Percentiles rank a stretch among this genome's conserved stretches.
These are phyloP conservation scores for Pyrenophora graminea DNA, from an alignment of 2,329 filamentous ascomycete species.

Conservation along the genomic window DNA sequence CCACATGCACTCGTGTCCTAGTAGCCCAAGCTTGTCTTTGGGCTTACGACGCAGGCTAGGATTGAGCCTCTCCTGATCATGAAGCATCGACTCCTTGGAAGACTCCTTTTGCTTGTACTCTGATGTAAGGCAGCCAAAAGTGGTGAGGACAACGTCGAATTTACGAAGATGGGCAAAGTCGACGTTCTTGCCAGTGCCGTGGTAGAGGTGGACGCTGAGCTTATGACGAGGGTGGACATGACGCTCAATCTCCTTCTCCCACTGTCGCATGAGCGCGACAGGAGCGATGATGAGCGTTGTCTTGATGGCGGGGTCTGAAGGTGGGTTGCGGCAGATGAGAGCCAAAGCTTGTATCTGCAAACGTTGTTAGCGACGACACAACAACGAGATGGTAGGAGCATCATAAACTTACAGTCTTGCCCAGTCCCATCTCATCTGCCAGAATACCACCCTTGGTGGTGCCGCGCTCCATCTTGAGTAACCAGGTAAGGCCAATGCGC, in stretches of 20 bases:
- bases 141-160: slow-evolving; percentile 78
- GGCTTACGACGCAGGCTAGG: slow-evolving; percentile 21
- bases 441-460: slow-evolving; percentile 75
- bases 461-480: slow-evolving; percentile 73
- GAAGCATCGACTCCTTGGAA: slow-evolving; percentile 53
- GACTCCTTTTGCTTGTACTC: slow-evolving; percentile 67
- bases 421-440: slow-evolving; percentile 69
- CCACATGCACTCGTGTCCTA: slow-evolving; percentile 65
- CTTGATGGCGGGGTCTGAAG: slow-evolving; percentile 61
- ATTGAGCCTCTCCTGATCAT: slow-evolving; percentile 47
- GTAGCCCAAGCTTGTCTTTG: slow-evolving; percentile 48
- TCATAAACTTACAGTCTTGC: slow-evolving; percentile 68
- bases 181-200: slow-evolving; percentile 61
- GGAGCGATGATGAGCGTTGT: slow-evolving; percentile 85
- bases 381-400: not conserved
- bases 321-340: slow-evolving; percentile 71
- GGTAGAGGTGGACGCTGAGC: slow-evolving; percentile 70
- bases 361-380: not conserved
- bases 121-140: slow-evolving; percentile 71
- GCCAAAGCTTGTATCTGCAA: slow-evolving; percentile 68
- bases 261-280: slow-evolving; percentile 79
- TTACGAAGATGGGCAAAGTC: slow-evolving; percentile 64
- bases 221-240: slow-evolving; percentile 66
- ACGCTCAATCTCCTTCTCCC: slow-evolving; percentile 76
- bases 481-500: slow-evolving; percentile 75